Percentiles rank a stretch among this genome's conserved stretches.
Conservation (phyloP, 2,329 filamentous ascomycete species). For the Trichocomaceae sp. region DNA sequence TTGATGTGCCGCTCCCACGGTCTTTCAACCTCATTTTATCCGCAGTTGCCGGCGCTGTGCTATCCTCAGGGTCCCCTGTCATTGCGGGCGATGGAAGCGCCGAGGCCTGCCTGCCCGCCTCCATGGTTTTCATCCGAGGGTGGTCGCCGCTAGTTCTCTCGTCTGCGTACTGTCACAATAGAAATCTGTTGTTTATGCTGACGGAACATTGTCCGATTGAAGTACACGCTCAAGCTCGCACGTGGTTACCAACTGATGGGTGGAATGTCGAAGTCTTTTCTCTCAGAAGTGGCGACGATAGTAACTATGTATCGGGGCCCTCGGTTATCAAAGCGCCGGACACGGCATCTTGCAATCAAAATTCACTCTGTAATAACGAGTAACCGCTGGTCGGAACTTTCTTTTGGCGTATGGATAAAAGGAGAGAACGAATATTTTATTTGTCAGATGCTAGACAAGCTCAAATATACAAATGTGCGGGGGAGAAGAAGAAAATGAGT, state of each 20-base stretch:
- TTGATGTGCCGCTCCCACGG: slow-evolving; percentile 14
- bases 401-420: not conserved
- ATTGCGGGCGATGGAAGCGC: slow-evolving; percentile 15
- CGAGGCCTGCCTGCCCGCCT: slow-evolving; percentile 22
- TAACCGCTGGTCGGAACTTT: not conserved
- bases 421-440: not conserved
- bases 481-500: not conserved
- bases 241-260: not conserved
- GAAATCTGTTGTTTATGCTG: slow-evolving; percentile 13
- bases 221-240: not conserved
- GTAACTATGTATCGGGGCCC: not conserved
- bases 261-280: not conserved
- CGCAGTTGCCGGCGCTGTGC: not conserved
- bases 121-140: slow-evolving; percentile 24
- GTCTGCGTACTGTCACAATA: slow-evolving; percentile 5
- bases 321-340: slow-evolving; percentile 6
- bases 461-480: not conserved
- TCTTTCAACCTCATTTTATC: slow-evolving; percentile 15
- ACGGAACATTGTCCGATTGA: slow-evolving; percentile 25
- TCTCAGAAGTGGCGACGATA: slow-evolving; percentile 8
- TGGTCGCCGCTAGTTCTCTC: slow-evolving; percentile 13
- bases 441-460: not conserved
- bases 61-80: slow-evolving; percentile 14
- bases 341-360: not conserved
- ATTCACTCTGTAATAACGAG: not conserved